phyloP scores from a whole-genome alignment of 116 monocot genomes.

The Iris pallida region DNA sequence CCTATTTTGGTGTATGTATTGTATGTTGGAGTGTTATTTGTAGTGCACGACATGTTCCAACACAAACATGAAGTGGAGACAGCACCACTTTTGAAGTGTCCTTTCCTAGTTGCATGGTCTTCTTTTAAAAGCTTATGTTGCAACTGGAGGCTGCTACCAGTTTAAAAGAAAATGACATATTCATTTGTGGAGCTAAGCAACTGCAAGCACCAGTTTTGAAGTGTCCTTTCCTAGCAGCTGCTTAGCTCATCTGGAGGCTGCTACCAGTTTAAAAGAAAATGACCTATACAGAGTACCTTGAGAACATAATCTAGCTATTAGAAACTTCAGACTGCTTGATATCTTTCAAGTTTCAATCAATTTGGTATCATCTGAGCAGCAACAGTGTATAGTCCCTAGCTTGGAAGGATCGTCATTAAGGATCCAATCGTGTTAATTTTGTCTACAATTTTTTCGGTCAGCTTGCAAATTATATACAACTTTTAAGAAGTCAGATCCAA shows the following conservation, averaged over 20 bases:
- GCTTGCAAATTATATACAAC: too few relatives aligned
- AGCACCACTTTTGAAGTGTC: too few relatives aligned
- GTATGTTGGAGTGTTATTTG: too few relatives aligned
- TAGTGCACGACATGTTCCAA: too few relatives aligned
- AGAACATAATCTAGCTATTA: background rate
- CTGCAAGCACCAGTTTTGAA: too few relatives aligned
- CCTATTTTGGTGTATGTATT: too few relatives aligned
- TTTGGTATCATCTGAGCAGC: background rate
- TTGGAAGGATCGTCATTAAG: background rate
- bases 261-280: background rate
- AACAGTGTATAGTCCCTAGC: background rate
- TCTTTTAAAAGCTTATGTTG: conserved; percentile 1
- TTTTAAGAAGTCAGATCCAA: too few relatives aligned
- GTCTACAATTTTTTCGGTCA: too few relatives aligned
- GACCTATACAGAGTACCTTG: background rate
- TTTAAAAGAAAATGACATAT: background rate
- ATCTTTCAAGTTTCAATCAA: background rate
- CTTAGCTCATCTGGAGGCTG: background rate
- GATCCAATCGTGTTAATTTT: background rate
- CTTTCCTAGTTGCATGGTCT: background rate
- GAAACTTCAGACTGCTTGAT: background rate
- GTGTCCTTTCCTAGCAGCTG: background rate
- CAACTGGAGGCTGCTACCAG: too few relatives aligned
- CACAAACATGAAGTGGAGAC: too few relatives aligned
- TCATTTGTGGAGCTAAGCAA: too few relatives aligned